Percentiles rank a stretch among this genome's conserved stretches.
Evolutionary conservation across 768 basidiomycete genomes (phyloP).

Genomic region (Hygrocybe punicea): DNA sequence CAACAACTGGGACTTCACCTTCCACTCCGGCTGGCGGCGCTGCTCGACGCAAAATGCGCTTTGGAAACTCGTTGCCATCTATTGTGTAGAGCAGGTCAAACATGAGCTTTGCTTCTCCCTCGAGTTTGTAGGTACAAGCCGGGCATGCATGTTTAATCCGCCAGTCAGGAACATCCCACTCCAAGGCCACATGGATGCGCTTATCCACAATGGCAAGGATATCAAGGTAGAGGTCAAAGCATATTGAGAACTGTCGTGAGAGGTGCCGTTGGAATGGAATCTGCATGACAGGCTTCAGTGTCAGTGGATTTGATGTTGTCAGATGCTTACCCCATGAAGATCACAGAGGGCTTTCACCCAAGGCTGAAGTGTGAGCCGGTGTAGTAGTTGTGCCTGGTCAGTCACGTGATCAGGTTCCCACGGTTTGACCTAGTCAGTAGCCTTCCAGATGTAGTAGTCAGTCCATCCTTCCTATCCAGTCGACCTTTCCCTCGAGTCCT

Average conservation of each 20-base stretch:
- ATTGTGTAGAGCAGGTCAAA: not conserved
- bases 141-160: conserved; percentile 26
- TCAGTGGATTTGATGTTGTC: not conserved
- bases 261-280: conserved; percentile 16
- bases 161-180: conserved; percentile 23
- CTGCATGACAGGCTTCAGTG: not conserved
- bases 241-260: conserved; percentile 21
- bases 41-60: not conserved
- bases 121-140: conserved; percentile 24
- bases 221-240: conserved; percentile 24
- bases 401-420: too few relatives aligned
- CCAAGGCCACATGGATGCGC: conserved; percentile 19
- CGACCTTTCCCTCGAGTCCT: too few relatives aligned
- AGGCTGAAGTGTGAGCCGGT: conserved; percentile 23
- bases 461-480: too few relatives aligned
- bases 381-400: too few relatives aligned
- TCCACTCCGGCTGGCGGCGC: not conserved
- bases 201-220: conserved; percentile 10
- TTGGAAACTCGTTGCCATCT: not conserved
- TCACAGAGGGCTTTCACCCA: conserved; percentile 32
- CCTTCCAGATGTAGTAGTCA: too few relatives aligned
- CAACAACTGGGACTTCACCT: not conserved
- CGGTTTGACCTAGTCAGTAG: too few relatives aligned
- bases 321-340: conserved; percentile 18
- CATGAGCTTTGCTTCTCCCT: not conserved